Percentiles rank a stretch among this genome's conserved stretches.
Evolutionary conservation across 257 asterid genomes (phyloP).

Genomic region (Solanum virginianum): DNA sequence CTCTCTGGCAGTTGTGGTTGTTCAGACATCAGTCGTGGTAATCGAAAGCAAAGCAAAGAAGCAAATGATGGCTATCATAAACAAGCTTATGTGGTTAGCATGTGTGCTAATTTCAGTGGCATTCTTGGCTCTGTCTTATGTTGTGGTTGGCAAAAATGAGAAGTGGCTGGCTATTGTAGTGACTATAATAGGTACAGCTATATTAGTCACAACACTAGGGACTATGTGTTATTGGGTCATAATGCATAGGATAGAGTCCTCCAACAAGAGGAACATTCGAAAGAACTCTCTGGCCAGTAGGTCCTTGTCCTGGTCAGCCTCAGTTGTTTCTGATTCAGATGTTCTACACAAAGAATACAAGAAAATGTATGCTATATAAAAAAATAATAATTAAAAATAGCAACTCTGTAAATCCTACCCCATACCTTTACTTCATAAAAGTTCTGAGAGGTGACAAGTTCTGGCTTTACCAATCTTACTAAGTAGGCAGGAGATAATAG

Average conservation of each 20-base stretch:
- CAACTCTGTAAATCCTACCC: neutral
- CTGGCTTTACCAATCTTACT: neutral
- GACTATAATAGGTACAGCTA: slow-evolving; percentile 33
- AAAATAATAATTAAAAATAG: neutral
- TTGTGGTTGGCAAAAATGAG: slow-evolving; percentile 30
- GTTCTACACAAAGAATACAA: slow-evolving; percentile 44
- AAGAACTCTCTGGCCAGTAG: slow-evolving; percentile 20
- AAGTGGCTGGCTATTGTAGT: slow-evolving; percentile 38
- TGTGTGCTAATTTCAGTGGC: slow-evolving; percentile 36
- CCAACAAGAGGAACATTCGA: slow-evolving; percentile 18
- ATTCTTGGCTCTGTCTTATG: slow-evolving; percentile 27
- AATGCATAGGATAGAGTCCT: slow-evolving; percentile 26
- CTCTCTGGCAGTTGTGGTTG: slow-evolving; percentile 41
- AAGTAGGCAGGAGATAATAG: neutral
- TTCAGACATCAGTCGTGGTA: slow-evolving; percentile 38
- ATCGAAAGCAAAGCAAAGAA: slow-evolving; percentile 45
- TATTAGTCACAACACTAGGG: slow-evolving; percentile 35
- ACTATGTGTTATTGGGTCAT: slow-evolving; percentile 47
- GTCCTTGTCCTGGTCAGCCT: slow-evolving; percentile 31
- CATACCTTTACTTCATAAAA: neutral
- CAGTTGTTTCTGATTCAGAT: slow-evolving; percentile 50
- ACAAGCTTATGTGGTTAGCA: slow-evolving; percentile 48
- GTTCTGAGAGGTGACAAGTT: neutral
- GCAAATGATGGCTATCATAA: slow-evolving; percentile 45
- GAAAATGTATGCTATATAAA: slow-evolving; percentile 75